These are phyloP conservation scores for Mycena capillaripes DNA, from an alignment of 768 basidiomycete species.

Conservation along the genomic window DNA sequence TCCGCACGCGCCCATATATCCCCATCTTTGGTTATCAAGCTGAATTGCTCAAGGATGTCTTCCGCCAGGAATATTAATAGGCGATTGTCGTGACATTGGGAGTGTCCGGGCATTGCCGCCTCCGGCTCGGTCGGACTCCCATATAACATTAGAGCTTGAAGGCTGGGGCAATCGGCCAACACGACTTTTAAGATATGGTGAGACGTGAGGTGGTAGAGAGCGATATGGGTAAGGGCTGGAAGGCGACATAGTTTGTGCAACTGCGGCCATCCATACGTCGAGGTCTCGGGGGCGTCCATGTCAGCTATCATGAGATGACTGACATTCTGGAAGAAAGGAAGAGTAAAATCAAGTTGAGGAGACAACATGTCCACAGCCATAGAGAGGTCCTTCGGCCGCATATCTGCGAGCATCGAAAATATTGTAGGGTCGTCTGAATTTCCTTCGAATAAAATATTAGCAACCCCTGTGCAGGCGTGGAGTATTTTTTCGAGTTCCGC, in stretches of 20 bases:
- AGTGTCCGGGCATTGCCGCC: neutral
- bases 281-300: neutral
- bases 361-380: neutral
- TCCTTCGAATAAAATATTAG: neutral
- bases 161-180: neutral
- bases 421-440: neutral
- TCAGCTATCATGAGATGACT: neutral
- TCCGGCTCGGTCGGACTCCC: neutral
- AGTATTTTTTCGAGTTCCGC: neutral
- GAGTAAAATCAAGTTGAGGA: neutral
- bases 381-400: neutral
- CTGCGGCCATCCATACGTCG: neutral
- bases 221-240: conserved; percentile 4
- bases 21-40: neutral
- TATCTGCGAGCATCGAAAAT: neutral
- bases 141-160: neutral
- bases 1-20: neutral
- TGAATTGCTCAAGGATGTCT: neutral
- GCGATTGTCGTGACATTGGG: neutral
- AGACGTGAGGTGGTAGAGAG: neutral
- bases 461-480: neutral
- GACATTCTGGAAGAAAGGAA: neutral
- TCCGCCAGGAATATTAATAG: neutral
- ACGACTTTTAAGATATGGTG: neutral
- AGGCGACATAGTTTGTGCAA: neutral